Conservation (phyloP, 805 yeast species). For the Zygoascus bituminiphila region DNA sequence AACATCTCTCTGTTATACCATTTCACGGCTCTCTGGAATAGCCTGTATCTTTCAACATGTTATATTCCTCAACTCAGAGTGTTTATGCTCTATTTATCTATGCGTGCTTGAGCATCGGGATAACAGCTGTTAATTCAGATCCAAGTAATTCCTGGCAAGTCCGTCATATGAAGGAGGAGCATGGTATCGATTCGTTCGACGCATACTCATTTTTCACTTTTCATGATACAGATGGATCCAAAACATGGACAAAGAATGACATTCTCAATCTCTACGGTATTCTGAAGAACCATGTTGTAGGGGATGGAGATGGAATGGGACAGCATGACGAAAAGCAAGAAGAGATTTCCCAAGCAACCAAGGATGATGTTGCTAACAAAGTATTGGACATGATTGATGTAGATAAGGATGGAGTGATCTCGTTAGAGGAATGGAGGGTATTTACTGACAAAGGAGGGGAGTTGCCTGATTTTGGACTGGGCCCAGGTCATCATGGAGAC, state of each 20-base stretch:
- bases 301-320: constrained; percentile 89
- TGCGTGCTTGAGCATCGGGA: background rate
- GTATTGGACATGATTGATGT: constrained; percentile 57
- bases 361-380: constrained; percentile 44
- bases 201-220: constrained; percentile 67
- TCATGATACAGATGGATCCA: constrained; percentile 55
- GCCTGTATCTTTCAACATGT: no score
- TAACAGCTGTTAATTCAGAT: background rate
- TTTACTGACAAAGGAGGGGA: constrained; percentile 56
- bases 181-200: constrained; percentile 65
- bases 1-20: no score
- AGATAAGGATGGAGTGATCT: constrained; percentile 55
- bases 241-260: constrained; percentile 55
- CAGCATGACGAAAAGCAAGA: constrained; percentile 54
- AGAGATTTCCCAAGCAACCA: constrained; percentile 45
- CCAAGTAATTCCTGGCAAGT: constrained; percentile 27
- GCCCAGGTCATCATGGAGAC: constrained; percentile 91
- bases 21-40: no score
- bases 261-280: constrained; percentile 78
- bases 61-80: background rate
- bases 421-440: constrained; percentile 59
- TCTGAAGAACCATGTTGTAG: constrained; percentile 60
- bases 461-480: constrained; percentile 87
- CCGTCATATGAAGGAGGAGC: constrained; percentile 84
- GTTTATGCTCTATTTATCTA: background rate